Conservation (phyloP, 345 rosid genomes). For the Rhodamnia rubescens region DNA sequence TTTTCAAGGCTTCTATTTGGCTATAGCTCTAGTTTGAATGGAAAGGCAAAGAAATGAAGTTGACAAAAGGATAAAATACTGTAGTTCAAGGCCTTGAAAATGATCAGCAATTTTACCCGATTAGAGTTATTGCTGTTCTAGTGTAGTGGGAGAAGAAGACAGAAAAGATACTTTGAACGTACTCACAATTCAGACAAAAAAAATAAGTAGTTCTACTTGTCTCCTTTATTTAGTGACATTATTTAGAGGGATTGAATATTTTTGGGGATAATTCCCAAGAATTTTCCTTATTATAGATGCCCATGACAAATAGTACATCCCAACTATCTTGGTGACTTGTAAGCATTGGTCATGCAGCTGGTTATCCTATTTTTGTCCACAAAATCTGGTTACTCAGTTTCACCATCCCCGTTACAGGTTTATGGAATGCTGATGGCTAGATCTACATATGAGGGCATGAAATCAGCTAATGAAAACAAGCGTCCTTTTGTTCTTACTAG, state of each 20-base stretch:
- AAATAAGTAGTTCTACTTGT: background rate
- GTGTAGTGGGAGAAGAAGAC: background rate
- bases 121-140: background rate
- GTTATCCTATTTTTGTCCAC: background rate
- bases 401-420: constrained; percentile 24
- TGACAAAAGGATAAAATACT: background rate
- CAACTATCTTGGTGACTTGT: background rate
- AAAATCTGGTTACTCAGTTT: background rate
- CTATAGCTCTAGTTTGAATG: background rate
- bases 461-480: constrained; percentile 53
- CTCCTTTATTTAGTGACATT: background rate
- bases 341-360: background rate
- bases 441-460: constrained; percentile 82
- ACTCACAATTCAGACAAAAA: background rate
- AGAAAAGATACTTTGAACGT: background rate
- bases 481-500: constrained; percentile 87
- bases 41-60: background rate
- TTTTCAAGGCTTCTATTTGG: background rate
- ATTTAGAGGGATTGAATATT: background rate
- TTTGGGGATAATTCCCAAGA: background rate
- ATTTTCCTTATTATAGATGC: background rate
- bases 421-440: constrained; percentile 93
- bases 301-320: background rate
- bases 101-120: background rate
- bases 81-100: background rate